Evolutionary conservation across 495 filamentous ascomycete genomes (phyloP), one percentile per base, ranked within the genome.

Genomic region (Podospora pseudoanserina): DNA sequence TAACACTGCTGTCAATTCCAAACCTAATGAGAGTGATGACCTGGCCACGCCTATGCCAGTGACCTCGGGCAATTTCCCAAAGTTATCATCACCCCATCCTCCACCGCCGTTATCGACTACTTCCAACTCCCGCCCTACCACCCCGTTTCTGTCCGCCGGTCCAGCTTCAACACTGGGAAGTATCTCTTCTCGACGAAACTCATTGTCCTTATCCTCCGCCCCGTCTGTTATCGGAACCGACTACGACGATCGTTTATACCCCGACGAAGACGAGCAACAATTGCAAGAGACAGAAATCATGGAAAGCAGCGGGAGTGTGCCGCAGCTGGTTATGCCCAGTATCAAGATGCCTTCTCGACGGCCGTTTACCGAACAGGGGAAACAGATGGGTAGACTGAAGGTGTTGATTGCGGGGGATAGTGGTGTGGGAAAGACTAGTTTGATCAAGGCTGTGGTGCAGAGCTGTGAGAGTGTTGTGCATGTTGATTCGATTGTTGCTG

Each of bases 251-350:
- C 70, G 68, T 32, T 74, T 26, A 49, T 69, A 68, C 2, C 70
- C 73, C n/a, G 82, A 79, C 18, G 84, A 84, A 58, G 82, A 79
- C n/a, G 84, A 84, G 7, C 16, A 26, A 2, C 55, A 58, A 6
- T 4, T 18, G 54, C 55, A 58, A 26, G 55, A 58, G 13, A 11
- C n/a, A 9, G 55, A 58, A 7, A 68, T 63, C 59, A 81, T 83
- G 74, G 68, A 74, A 63, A 80, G 83, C 72, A 82, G 83, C 73
- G 82, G 82, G 65, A 88, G 85, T 70, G 87, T 86, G 19, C 92
- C 94, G 34, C 94, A 98, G 77, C 86, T 99, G 18, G 90, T 99
- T 70, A 99, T 99, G 96, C 95, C 95, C 9, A 96, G 92, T 76
- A 92, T 99, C 71, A 90, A 87, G 71, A 97, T 99, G 88, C 96